phyloP scores from a whole-genome alignment of 148 eudicot species.

The Suaeda aralocaspica region DNA sequence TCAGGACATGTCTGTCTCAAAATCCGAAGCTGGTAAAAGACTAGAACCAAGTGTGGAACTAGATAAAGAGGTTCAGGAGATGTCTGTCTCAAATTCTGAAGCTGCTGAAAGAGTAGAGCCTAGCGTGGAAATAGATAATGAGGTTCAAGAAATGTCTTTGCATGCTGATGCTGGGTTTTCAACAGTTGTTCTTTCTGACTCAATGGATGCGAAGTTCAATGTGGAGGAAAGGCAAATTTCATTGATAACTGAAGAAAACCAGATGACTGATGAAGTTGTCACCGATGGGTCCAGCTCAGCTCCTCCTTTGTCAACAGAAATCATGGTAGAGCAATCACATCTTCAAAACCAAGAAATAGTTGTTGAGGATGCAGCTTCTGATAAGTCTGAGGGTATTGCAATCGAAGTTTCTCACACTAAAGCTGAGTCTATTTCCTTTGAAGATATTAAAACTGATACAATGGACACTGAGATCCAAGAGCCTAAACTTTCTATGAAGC shows the following conservation, averaged over 20 bases:
- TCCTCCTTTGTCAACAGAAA: slow-evolving; percentile 23
- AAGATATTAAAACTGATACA: slow-evolving; percentile 24
- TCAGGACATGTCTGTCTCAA: background rate
- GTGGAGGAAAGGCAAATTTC: slow-evolving; percentile 20
- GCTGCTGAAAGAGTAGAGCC: no score
- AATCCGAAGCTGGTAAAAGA: no score
- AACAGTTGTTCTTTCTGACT: slow-evolving; percentile 19
- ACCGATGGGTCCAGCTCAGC: slow-evolving; percentile 22
- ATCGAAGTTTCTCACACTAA: slow-evolving; percentile 17
- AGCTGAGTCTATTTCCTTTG: slow-evolving; percentile 23
- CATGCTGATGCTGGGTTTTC: slow-evolving; percentile 28
- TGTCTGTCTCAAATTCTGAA: no score
- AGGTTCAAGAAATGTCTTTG: slow-evolving; percentile 25
- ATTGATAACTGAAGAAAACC: slow-evolving; percentile 29
- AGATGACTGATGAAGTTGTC: slow-evolving; percentile 22
- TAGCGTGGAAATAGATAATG: background rate
- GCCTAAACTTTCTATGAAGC: slow-evolving; percentile 38
- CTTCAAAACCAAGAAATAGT: slow-evolving; percentile 24
- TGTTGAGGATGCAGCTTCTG: slow-evolving; percentile 15
- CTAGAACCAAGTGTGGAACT: no score
- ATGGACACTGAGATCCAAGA: slow-evolving; percentile 38
- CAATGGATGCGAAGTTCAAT: slow-evolving; percentile 25
- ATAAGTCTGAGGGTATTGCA: slow-evolving; percentile 25
- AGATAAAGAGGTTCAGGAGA: slow-evolving; percentile 23
- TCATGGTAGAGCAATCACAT: slow-evolving; percentile 24